Base-by-base conservation (phyloP, 1,284 basidiomycete genomes). In the Fistulinella staudtii region DNA sequence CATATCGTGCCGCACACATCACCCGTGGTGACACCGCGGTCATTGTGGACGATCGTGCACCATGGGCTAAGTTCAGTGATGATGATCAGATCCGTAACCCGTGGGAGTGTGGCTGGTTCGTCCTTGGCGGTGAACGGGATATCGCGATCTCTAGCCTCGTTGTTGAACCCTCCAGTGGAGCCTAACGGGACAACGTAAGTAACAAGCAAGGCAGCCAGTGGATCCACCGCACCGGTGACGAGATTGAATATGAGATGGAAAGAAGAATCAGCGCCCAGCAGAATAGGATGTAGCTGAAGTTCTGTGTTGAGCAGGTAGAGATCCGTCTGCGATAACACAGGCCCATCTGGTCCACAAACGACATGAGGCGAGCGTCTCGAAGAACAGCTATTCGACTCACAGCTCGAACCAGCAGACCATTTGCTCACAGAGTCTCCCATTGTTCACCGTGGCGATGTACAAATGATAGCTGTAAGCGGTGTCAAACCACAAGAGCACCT, bases 31-130 rank as follows among this genome's bases (percentile, higher is more conserved):
- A 90, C 85, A 1, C 87, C 87, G 2, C 67, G 62, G 9, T 82
- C 78, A 55, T 86, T 89, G 58, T 72, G 78, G 36, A 90, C 73
- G 47, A 80, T 79, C 9, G 85, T 87, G 60, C 86, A 88, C 87
- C 87, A 90, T 2, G 87, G 87, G 37, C 77, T 81, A 31, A 73
- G 65, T 37, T 80, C 75, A n/a, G 80, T 80, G 60, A 90, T 82
- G 51, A 90, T 72, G 51, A 85, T 77, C 47, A 90, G 66, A 53
- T 85, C 79, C 20, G 71, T 68, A n/a, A 89, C 81, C 35, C 87
- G 79, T 1, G 87, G 88, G 21, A 89, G 68, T 2, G 86, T 89
- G 18, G 88, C 87, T 1, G 86, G 85, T 59, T 89, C 80, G 54
- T 86, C 81, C 57, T 83, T 85, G 30, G 73, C 71, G 0, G 71